These are phyloP conservation scores for Diaporthe australafricana DNA, from an alignment of 2,329 filamentous ascomycete genomes.

Conservation along the genomic window DNA sequence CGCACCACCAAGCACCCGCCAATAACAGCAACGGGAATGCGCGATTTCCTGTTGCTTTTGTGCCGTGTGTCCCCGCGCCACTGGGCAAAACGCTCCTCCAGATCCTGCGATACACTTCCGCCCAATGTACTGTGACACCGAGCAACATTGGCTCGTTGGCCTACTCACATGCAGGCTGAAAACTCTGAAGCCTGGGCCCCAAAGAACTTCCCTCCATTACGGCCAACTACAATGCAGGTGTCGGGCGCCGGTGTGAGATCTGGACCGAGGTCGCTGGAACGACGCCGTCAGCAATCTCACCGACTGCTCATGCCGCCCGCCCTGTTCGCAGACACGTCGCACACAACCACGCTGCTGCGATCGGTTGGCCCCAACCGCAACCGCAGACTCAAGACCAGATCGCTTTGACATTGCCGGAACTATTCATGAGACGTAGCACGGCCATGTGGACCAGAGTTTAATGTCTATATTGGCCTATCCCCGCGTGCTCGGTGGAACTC, in stretches of 20 bases:
- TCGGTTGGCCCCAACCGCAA: slow-evolving; percentile 5
- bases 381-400: slow-evolving; percentile 12
- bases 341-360: slow-evolving; percentile 5
- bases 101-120: slow-evolving; percentile 9
- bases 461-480: background rate
- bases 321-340: slow-evolving; percentile 2
- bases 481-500: background rate
- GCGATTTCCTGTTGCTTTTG: slow-evolving; percentile 31
- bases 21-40: slow-evolving; percentile 31
- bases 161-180: slow-evolving; percentile 24
- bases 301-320: background rate
- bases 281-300: background rate
- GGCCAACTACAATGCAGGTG: slow-evolving; percentile 6
- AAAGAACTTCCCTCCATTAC: slow-evolving; percentile 11
- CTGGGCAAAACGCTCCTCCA: slow-evolving; percentile 12
- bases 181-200: slow-evolving; percentile 22
- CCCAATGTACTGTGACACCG: slow-evolving; percentile 28
- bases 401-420: slow-evolving; percentile 12
- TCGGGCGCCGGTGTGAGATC: slow-evolving; percentile 3
- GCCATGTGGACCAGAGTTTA: background rate
- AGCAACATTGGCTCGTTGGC: slow-evolving; percentile 6
- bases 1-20: slow-evolving; percentile 18
- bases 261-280: slow-evolving; percentile 4
- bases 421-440: slow-evolving; percentile 1
- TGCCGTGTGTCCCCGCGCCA: slow-evolving; percentile 13